Evolutionary conservation across 768 basidiomycete species (phyloP).

Genomic region (Suillus spraguei): DNA sequence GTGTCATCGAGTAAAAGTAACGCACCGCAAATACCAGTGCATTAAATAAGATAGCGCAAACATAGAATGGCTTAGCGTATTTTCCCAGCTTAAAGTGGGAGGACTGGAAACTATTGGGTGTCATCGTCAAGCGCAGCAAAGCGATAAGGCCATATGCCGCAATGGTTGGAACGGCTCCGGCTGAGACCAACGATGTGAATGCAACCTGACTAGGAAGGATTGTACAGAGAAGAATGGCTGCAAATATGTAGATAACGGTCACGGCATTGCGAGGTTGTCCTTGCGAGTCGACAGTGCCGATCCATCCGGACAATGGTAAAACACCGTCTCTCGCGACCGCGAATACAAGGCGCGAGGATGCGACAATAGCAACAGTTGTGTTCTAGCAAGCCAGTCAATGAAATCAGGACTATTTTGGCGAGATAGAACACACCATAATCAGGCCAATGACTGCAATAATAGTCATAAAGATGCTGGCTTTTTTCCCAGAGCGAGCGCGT

Average conservation of each 20-base stretch:
- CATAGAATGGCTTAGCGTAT: conserved; percentile 68
- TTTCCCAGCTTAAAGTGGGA: conserved; percentile 76
- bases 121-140: conserved; percentile 73
- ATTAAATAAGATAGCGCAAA: conserved; percentile 71
- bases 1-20: conserved; percentile 16
- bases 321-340: conserved; percentile 96
- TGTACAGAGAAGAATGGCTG: conserved; percentile 74
- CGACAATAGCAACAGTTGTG: conserved; percentile 86
- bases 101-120: conserved; percentile 70
- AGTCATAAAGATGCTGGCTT: conserved; percentile 86
- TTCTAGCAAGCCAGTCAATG: conserved; percentile 49
- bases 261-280: conserved; percentile 86
- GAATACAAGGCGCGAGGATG: conserved; percentile 85
- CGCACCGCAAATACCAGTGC: conserved; percentile 71
- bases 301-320: conserved; percentile 81
- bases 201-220: conserved; percentile 91
- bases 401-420: background rate
- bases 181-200: conserved; percentile 88
- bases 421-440: conserved; percentile 59
- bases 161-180: conserved; percentile 83
- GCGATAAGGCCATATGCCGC: conserved; percentile 87
- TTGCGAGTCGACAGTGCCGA: conserved; percentile 66
- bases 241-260: conserved; percentile 84
- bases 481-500: conserved; percentile 77
- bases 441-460: conserved; percentile 82